Base-by-base conservation (phyloP, 78 protist species). In the Dictyostelium capitatum region DNA sequence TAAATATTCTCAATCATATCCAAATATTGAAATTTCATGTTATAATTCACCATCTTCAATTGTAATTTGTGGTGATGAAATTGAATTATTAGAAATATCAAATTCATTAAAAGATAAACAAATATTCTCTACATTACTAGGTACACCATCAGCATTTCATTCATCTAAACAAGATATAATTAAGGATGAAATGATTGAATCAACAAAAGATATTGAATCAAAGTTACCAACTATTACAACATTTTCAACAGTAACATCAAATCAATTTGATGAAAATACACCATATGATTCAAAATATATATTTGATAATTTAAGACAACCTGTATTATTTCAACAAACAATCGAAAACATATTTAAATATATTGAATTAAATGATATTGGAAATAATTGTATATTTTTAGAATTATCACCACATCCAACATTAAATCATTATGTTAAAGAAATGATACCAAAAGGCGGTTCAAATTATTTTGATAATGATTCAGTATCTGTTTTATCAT, bases 91-190 rank as follows among this genome's bases (percentile, higher is more conserved):
- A 14, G 7, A 14, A 20, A 30, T 90, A 6, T 9, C 46, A 9
- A 0, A 56, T 47, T 25, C 62, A 11, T 32, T 90, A 17, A 56
- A 69, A 37, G 7, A 15, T 0, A 9, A 8, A 41, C 6, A 41
- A 4, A 32, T 90, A 9, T 69, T 80, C 11, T 12, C n/a, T 11
- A 28, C 74, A n/a, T 74, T 80, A 43, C 62, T 82, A 7, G 62
- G 85, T 30, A 64, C 93, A 30, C 50, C 48, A 28, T 62, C 79
- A 11, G 64, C 93, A 8, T 87, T 87, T 32, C 93, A 87, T 65
- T 87, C 93, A n/a, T 77, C 84, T 3, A 59, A 28, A 11, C 93
- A 87, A 87, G 84, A 83, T 14, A 12, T 25, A 25, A 83, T 73
- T 3, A 83, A 67, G 46, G 32, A 48, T 20, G 83, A 79, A 56